Conservation (phyloP, 768 basidiomycete genomes). For the Phanerodontia chrysosporium region DNA sequence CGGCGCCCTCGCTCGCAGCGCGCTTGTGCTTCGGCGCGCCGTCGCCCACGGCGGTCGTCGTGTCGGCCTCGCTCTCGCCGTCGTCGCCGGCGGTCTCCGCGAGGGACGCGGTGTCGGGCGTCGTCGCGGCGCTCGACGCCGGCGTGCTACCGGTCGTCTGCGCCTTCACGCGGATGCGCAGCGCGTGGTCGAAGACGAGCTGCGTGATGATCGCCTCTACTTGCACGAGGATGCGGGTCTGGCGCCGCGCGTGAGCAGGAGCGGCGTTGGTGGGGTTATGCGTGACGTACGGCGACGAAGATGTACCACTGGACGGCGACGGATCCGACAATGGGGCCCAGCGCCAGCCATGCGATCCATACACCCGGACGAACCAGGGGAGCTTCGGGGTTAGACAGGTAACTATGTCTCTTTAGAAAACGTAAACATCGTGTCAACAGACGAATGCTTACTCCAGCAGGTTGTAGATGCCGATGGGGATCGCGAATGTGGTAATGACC, state of each 20-base stretch:
- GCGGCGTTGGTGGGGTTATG: not conserved
- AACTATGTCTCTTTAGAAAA: conserved; percentile 14
- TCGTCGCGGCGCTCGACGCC: conserved; percentile 18
- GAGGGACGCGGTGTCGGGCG: conserved; percentile 24
- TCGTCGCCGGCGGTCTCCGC: conserved; percentile 2
- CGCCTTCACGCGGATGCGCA: conserved; percentile 52
- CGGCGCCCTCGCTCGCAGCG: conserved; percentile 3
- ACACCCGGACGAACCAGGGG: conserved; percentile 42
- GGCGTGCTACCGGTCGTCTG: not conserved
- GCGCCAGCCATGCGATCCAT: conserved; percentile 36
- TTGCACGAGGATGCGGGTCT: conserved; percentile 14
- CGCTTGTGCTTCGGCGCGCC: conserved; percentile 16
- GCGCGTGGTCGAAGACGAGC: conserved; percentile 50
- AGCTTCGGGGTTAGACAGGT: conserved; percentile 35
- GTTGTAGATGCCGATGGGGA: conserved; percentile 32
- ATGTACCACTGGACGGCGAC: conserved; percentile 38
- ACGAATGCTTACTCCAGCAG: conserved; percentile 29
- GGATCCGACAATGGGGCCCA: conserved; percentile 32
- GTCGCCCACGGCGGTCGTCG: conserved; percentile 13
- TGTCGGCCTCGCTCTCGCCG: conserved; percentile 11
- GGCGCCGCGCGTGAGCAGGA: not conserved
- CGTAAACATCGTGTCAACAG: not conserved
- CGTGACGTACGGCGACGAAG: conserved; percentile 26
- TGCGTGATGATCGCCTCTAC: conserved; percentile 41
- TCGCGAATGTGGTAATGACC: conserved; percentile 18